Evolutionary conservation across 2,329 filamentous ascomycete genomes (phyloP), one percentile per base, ranked within the genome.

Genomic region (Ascochyta koolunga): DNA sequence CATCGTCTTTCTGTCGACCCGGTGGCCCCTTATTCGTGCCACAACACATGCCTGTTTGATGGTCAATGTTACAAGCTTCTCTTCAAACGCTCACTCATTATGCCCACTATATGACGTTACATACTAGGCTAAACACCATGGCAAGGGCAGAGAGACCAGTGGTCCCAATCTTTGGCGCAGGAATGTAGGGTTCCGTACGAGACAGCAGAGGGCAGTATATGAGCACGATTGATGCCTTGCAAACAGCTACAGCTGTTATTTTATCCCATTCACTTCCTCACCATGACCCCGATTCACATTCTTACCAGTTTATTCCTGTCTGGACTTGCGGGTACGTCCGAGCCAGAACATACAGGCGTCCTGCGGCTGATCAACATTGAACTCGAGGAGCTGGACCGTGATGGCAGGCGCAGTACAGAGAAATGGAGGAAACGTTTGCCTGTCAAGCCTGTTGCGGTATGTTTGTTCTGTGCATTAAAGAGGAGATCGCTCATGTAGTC

Each of bases 371-470:
- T 49, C 32, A 54, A 54, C 11, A 54, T 54, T 2, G 51, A 54
- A 33, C 45, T 54, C 4, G 51, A 54, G 41, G 40, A 45, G 10
- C 16, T 54, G 38, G 35, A 54, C 9, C 40, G 18, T 18, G 5
- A 45, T 16, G 51, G 51, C 4, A 50, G 40, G 15, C 40, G 45
- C 13, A 54, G 31, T 7, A 7, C 22, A 15, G 40, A 50, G 18
- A 40, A n/a, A 11, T 45, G 19, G 4, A 37, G 19, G 24, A 39
- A 37, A 11, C 16, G 18, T 8, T 15, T 16, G 4, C n/a, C 21
- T 21, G n/a, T 40, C 21, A 54, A 24, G 15, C 44, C 44, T 29
- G 27, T 54, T 35, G n/a, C 32, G 18, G 51, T 54, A 49, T 3
- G 51, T 15, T 15, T n/a, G 16, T 21, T 4, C 18, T 8, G 38